Base-by-base conservation (phyloP, 2,329 filamentous ascomycete genomes). In the Epichloe typhina region DNA sequence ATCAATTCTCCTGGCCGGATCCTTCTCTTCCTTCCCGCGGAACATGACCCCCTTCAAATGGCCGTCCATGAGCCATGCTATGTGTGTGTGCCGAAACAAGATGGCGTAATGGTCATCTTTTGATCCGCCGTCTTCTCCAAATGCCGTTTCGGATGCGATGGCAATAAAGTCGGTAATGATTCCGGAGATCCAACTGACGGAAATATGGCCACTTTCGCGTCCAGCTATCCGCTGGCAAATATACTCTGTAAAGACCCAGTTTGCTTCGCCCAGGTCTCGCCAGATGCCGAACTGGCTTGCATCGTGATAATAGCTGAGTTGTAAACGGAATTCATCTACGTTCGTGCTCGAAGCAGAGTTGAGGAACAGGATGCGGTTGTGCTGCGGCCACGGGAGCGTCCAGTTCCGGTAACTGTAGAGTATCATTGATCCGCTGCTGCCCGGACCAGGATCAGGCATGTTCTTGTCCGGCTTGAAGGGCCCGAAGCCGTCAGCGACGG, bases 391-490 rank as follows among this genome's bases (percentile, higher is more conserved):
- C 23, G 12, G 5, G 23, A 11, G 0, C 5, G 19, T 5, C 23
- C 4, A 31, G 23, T 45, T 33, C 4, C 21, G 9, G 15, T 15
- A 38, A 51, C 51, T 54, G 41, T 55, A 57, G 26, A 56, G 38
- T 2, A 56, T 35, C 23, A 49, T 47, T 3, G 52, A 50, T 3
- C 46, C 55, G 12, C 53, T 50, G 49, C 50, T 52, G 9, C 8
- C 31, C 31, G 4, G 9, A 31, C 31, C 31, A 17, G 55, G 56
- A 47, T 58, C 55, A 8, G 56, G 56, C n/a, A 58, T 50, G 33
- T 46, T 52, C 13, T 21, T 52, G 47, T 55, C 55, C 33, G 53
- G 47, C 15, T 39, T 17, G 37, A 58, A 58, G 31, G 41, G 3
- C 13, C 39, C 41, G 38, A 58, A 56, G 1, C 31, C 31, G 36